Evolutionary conservation across 2,329 filamentous ascomycete genomes (phyloP).

Genomic region (Xylariaceae sp.): DNA sequence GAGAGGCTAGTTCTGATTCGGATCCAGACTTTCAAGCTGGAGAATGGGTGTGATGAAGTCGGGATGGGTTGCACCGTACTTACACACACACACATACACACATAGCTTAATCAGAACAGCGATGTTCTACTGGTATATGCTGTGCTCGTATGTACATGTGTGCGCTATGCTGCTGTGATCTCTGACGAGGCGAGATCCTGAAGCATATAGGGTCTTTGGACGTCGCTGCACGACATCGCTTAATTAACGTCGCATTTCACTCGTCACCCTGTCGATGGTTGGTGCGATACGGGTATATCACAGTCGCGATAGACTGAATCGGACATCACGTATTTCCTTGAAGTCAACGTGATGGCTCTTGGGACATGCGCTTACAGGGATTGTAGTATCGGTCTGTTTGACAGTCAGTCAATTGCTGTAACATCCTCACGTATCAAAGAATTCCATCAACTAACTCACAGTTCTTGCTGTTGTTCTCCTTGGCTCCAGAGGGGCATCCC

Average conservation of each 20-base stretch:
- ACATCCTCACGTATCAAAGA: neutral
- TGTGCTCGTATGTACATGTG: neutral
- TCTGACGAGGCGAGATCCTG: neutral
- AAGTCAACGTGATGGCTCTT: slow-evolving; percentile 3
- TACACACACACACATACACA: neutral
- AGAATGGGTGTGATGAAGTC: neutral
- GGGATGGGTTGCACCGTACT: neutral
- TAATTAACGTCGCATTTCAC: neutral
- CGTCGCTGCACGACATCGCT: neutral
- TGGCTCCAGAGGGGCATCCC: neutral
- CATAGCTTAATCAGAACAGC: neutral
- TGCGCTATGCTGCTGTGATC: neutral
- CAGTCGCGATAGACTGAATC: neutral
- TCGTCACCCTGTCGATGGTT: neutral
- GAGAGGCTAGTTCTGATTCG: neutral
- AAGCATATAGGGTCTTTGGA: neutral
- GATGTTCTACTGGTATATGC: neutral
- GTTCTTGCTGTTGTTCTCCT: no score
- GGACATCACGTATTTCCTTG: neutral
- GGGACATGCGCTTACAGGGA: neutral
- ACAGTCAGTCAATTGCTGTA: neutral
- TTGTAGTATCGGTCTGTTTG: neutral
- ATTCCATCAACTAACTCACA: neutral
- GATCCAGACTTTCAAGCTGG: neutral
- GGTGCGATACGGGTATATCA: neutral